These are phyloP conservation scores for Castanea sativa DNA, from an alignment of 306 rosid species.

Conservation along the genomic window DNA sequence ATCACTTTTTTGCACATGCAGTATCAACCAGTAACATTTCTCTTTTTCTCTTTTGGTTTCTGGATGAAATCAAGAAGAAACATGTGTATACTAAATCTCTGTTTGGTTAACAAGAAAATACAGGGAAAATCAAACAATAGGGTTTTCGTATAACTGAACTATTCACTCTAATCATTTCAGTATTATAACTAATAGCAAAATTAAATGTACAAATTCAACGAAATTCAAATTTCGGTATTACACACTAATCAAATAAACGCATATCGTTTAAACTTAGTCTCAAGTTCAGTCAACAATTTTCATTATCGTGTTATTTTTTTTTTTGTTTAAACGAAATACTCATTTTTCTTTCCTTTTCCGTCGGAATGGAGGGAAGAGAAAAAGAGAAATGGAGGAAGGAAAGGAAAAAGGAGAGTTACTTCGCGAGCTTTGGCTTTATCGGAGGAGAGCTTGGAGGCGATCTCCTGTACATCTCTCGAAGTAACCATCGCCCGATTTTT, in stretches of 20 bases:
- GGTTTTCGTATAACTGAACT: neutral
- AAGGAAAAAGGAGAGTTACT: constrained; percentile 34
- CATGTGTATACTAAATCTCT: neutral
- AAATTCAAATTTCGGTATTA: neutral
- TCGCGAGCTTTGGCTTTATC: constrained; percentile 87
- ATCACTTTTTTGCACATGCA: neutral
- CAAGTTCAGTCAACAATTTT: neutral
- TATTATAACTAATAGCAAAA: neutral
- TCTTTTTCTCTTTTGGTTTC: neutral
- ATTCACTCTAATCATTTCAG: neutral
- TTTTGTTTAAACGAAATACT: neutral
- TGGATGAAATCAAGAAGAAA: neutral
- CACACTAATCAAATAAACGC: neutral
- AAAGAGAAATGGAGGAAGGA: constrained; percentile 9
- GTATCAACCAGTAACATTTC: no score
- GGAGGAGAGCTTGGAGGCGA: constrained; percentile 71
- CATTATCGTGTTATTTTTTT: constrained; percentile 2
- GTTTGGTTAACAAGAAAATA: neutral
- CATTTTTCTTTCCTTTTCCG: neutral
- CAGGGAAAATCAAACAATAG: neutral
- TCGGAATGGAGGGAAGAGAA: neutral
- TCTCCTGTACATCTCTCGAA: constrained; percentile 78
- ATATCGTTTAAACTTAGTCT: neutral
- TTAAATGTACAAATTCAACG: neutral
- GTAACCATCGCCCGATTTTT: constrained; percentile 38